These are phyloP conservation scores for Talaromyces albobiverticillius DNA, from an alignment of 2,329 filamentous ascomycete species.

Conservation along the genomic window DNA sequence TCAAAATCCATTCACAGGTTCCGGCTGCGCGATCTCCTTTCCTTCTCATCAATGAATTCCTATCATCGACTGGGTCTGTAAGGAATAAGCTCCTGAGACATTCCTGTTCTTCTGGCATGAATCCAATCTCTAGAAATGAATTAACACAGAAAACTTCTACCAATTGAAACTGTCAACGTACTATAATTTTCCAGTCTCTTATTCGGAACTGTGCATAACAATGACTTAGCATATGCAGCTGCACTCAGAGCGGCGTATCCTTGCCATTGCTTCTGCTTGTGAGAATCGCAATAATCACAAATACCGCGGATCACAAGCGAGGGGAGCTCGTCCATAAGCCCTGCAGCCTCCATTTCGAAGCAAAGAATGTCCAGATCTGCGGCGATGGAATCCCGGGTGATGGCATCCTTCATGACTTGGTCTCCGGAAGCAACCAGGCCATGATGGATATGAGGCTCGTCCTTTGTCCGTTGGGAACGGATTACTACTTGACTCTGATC, in stretches of 20 bases:
- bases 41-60: background rate
- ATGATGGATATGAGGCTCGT: background rate
- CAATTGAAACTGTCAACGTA: too few species aligned
- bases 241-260: slow-evolving; percentile 5
- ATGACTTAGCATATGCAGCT: slow-evolving; percentile 12
- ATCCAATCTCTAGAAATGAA: background rate
- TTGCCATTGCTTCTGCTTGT: background rate
- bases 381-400: background rate
- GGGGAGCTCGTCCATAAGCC: background rate
- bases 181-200: background rate
- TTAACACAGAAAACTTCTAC: too few species aligned
- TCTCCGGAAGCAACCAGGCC: background rate
- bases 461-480: background rate
- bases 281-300: background rate
- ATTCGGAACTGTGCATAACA: background rate
- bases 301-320: background rate
- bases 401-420: background rate
- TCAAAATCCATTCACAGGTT: slow-evolving; percentile 17
- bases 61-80: slow-evolving; percentile 1
- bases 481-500: background rate
- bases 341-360: background rate
- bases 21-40: slow-evolving; percentile 5
- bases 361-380: background rate
- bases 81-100: background rate
- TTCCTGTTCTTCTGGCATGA: background rate